A percentile compares a stretch with the other conserved stretches of the same genome.
Conservation (phyloP, 225 moss, liverwort and hornwort genomes). For the Physcomitrellopsis africana region DNA sequence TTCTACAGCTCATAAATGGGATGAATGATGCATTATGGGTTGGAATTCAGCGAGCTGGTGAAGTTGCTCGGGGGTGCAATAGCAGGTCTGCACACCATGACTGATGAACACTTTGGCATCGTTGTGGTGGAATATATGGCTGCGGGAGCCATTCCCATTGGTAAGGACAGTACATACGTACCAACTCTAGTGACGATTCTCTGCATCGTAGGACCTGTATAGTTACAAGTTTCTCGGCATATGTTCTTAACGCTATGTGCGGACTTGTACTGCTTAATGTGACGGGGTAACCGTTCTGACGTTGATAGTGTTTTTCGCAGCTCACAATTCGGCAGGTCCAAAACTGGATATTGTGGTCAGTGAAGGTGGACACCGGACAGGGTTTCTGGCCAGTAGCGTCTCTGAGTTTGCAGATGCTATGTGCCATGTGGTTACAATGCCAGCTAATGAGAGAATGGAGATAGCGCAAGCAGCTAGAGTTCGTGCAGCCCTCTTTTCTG, state of each 20-base stretch:
- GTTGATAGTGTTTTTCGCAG: conserved; percentile 44
- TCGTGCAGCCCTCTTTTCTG: conserved; percentile 80
- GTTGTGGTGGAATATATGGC: conserved; percentile 99
- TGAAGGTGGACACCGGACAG: conserved; percentile 69
- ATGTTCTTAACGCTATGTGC: background rate
- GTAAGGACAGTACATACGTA: conserved; percentile 36
- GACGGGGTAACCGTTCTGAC: conserved; percentile 12
- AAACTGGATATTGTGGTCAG: conserved; percentile 80
- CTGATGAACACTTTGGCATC: conserved; percentile 97
- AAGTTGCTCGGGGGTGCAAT: conserved; percentile 73
- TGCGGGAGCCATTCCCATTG: conserved; percentile 88
- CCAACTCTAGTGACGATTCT: background rate
- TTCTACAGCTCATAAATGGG: conserved; percentile 6
- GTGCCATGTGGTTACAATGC: conserved; percentile 62
- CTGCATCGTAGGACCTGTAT: conserved; percentile 10
- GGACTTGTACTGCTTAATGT: background rate
- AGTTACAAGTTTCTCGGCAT: conserved; percentile 1
- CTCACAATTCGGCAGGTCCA: conserved; percentile 90
- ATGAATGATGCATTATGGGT: conserved; percentile 15
- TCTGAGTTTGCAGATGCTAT: conserved; percentile 81
- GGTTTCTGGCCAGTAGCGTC: conserved; percentile 70
- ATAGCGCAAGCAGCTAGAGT: conserved; percentile 75
- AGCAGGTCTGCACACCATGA: conserved; percentile 94
- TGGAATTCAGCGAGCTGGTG: conserved; percentile 60
- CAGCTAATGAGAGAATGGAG: conserved; percentile 54